These are phyloP conservation scores for Ceratobasidium sp. DNA, from an alignment of 1,284 basidiomycete genomes.

Conservation along the genomic window DNA sequence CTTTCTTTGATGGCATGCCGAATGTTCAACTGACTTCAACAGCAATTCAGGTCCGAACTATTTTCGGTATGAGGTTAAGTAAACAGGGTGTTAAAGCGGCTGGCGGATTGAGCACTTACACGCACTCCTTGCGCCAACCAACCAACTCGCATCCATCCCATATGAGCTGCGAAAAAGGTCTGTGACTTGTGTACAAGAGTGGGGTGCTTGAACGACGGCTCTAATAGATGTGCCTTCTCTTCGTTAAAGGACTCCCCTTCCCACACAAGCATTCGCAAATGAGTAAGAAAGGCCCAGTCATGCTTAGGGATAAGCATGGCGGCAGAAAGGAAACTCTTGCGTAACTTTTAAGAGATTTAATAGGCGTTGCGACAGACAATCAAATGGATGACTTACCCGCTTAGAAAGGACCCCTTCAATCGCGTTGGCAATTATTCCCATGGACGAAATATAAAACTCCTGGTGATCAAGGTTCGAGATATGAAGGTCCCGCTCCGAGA, in stretches of 20 bases:
- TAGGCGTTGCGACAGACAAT: background rate
- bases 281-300: background rate
- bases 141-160: slow-evolving; percentile 25
- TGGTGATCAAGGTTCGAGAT: background rate
- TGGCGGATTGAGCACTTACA: background rate
- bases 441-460: slow-evolving; percentile 13
- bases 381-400: slow-evolving; percentile 5
- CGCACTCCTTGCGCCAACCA: background rate
- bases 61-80: background rate
- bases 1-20: slow-evolving; percentile 13
- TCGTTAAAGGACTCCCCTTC: background rate
- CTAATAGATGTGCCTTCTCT: background rate
- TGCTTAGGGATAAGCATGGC: background rate
- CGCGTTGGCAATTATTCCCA: background rate
- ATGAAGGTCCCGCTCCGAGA: background rate
- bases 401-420: no score
- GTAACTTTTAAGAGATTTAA: slow-evolving; percentile 10
- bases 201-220: background rate
- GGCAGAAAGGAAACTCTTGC: slow-evolving; percentile 7
- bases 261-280: slow-evolving; percentile 23
- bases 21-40: slow-evolving; percentile 20
- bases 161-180: slow-evolving; percentile 3
- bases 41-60: background rate
- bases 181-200: background rate
- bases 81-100: background rate